Percentiles rank a stretch among this genome's conserved stretches.
Conservation (phyloP, 306 rosid genomes). For the Lablab purpureus region DNA sequence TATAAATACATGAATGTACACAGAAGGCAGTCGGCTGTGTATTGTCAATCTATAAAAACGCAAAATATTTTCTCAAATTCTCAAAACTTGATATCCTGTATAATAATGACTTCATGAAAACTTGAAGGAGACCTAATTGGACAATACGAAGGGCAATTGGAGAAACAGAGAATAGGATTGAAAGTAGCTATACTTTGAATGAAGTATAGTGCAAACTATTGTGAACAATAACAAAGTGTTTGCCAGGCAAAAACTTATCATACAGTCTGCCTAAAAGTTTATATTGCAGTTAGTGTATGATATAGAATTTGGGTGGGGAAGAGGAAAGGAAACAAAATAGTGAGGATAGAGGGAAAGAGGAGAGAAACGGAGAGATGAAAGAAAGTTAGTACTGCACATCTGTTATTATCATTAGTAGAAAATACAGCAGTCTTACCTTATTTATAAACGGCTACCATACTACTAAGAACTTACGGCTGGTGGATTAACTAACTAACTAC, state of each 20-base stretch:
- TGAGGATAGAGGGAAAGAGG: no score
- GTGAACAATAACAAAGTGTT: constrained; percentile 12
- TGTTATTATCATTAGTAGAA: no score
- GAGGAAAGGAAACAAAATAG: no score
- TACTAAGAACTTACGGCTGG: no score
- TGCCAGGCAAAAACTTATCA: background rate
- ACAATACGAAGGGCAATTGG: background rate
- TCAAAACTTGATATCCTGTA: background rate
- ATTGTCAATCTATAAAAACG: background rate
- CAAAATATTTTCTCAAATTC: background rate
- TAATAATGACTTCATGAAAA: background rate
- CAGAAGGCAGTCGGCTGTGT: background rate
- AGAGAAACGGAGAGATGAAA: no score
- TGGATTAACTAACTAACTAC: no score
- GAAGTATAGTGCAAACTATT: constrained; percentile 9
- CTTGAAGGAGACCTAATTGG: constrained; percentile 39
- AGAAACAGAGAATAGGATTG: constrained; percentile 31
- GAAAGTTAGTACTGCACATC: no score
- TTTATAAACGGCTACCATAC: no score
- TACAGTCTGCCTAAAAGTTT: constrained; percentile 12
- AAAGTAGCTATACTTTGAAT: constrained; percentile 20
- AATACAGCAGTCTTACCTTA: no score
- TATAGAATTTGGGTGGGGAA: no score
- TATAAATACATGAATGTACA: background rate
- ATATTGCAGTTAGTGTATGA: background rate